These are phyloP conservation scores for Neurospora sp. DNA, from an alignment of 495 filamentous ascomycete genomes.

Conservation along the genomic window DNA sequence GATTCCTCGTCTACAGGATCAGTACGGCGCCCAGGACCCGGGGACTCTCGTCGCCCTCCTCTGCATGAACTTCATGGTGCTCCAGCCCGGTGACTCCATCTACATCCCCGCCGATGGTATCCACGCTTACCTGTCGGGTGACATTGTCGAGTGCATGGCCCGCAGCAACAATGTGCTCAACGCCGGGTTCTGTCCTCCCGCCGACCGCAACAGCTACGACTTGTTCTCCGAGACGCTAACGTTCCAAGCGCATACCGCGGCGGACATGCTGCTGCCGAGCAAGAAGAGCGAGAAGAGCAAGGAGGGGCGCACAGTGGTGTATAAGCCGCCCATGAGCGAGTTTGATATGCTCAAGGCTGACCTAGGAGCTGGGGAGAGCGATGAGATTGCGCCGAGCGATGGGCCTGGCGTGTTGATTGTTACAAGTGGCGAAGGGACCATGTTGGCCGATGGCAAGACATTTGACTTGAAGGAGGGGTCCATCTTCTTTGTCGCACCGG, in stretches of 20 bases:
- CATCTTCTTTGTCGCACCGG: slow-evolving; percentile 60
- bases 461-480: slow-evolving; percentile 51
- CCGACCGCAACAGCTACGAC: slow-evolving; percentile 51
- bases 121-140: slow-evolving; percentile 66
- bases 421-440: slow-evolving; percentile 47
- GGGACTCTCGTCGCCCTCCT: slow-evolving; percentile 57
- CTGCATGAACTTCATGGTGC: slow-evolving; percentile 64
- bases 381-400: slow-evolving; percentile 43
- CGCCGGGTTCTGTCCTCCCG: slow-evolving; percentile 59
- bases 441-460: slow-evolving; percentile 44
- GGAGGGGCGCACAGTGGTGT: slow-evolving; percentile 49
- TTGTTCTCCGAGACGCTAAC: slow-evolving; percentile 50
- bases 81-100: slow-evolving; percentile 55
- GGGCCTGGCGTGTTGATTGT: slow-evolving; percentile 60
- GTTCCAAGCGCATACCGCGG: slow-evolving; percentile 47
- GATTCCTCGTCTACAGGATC: slow-evolving; percentile 51
- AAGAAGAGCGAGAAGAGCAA: slow-evolving; percentile 41
- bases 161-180: slow-evolving; percentile 72
- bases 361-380: slow-evolving; percentile 45
- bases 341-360: slow-evolving; percentile 57
- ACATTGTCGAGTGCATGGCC: slow-evolving; percentile 82
- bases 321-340: slow-evolving; percentile 60
- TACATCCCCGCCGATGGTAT: slow-evolving; percentile 71
- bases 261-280: slow-evolving; percentile 43
- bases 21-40: slow-evolving; percentile 50